phyloP scores from a whole-genome alignment of 176 grass and related monocot species.

The Tillandsia fasciculata region DNA sequence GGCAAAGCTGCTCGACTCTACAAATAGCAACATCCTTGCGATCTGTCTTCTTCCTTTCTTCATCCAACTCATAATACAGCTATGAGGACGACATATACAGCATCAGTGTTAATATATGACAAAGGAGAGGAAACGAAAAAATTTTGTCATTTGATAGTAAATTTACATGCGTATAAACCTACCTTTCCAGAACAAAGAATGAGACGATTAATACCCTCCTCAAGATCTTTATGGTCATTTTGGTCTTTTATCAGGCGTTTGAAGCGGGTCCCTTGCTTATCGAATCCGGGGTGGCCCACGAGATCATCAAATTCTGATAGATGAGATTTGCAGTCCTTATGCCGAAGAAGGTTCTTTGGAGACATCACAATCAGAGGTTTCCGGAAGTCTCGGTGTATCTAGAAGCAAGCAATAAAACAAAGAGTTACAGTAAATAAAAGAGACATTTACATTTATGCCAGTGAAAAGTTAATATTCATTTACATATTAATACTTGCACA shows the following conservation, averaged over 20 bases:
- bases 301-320: slow-evolving; percentile 21
- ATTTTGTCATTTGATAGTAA: neutral
- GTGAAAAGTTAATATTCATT: neutral
- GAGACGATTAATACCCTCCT: slow-evolving; percentile 15
- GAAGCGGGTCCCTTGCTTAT: slow-evolving; percentile 17
- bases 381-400: slow-evolving; percentile 17
- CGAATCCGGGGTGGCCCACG: slow-evolving; percentile 13
- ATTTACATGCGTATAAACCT: neutral
- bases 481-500: too few species aligned
- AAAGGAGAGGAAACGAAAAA: neutral
- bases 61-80: slow-evolving; percentile 15
- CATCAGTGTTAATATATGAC: neutral
- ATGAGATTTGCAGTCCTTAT: slow-evolving; percentile 21
- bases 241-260: slow-evolving; percentile 17
- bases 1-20: slow-evolving; percentile 20
- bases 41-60: slow-evolving; percentile 12
- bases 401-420: neutral
- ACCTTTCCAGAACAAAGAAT: slow-evolving; percentile 21
- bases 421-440: neutral
- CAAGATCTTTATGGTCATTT: slow-evolving; percentile 9
- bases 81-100: neutral
- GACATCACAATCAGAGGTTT: slow-evolving; percentile 20
- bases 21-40: slow-evolving; percentile 24
- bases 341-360: slow-evolving; percentile 17
- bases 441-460: neutral